These are phyloP conservation scores for Aspergillus leporis DNA, from an alignment of 495 filamentous ascomycete species.

Conservation along the genomic window DNA sequence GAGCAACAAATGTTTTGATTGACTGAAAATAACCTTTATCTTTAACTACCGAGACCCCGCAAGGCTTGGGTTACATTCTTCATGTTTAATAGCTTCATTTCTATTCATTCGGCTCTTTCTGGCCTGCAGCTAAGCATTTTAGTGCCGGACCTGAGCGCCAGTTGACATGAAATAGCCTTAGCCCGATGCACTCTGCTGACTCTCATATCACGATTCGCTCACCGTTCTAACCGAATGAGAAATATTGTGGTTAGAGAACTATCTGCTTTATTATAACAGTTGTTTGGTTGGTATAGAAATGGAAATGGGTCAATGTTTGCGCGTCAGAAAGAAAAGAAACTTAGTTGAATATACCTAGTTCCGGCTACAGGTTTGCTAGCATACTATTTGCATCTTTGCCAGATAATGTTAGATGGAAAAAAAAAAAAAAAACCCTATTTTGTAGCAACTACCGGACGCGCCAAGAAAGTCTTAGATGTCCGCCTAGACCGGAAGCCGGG, in stretches of 20 bases:
- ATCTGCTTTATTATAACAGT: neutral
- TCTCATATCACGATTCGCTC: neutral
- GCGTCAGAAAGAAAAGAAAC: neutral
- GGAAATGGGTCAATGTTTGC: neutral
- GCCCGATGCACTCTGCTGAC: neutral
- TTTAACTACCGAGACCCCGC: neutral
- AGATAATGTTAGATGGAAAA: too few species aligned
- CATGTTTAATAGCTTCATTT: neutral
- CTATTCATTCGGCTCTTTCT: neutral
- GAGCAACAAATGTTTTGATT: neutral
- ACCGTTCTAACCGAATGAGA: too few species aligned
- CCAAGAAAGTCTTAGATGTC: neutral
- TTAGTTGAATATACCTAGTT: too few species aligned
- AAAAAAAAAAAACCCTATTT: neutral
- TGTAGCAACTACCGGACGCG: neutral
- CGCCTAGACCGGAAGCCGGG: neutral
- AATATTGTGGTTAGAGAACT: too few species aligned
- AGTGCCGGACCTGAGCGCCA: neutral
- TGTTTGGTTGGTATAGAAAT: neutral
- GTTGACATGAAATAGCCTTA: neutral
- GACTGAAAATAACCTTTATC: neutral
- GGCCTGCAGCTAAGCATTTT: slow-evolving; percentile 13
- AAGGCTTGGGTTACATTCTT: slow-evolving; percentile 21
- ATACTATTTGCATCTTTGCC: too few species aligned
- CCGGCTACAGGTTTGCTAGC: too few species aligned